Conservation (phyloP, 148 eudicot species). For the Rhododendron molle region DNA sequence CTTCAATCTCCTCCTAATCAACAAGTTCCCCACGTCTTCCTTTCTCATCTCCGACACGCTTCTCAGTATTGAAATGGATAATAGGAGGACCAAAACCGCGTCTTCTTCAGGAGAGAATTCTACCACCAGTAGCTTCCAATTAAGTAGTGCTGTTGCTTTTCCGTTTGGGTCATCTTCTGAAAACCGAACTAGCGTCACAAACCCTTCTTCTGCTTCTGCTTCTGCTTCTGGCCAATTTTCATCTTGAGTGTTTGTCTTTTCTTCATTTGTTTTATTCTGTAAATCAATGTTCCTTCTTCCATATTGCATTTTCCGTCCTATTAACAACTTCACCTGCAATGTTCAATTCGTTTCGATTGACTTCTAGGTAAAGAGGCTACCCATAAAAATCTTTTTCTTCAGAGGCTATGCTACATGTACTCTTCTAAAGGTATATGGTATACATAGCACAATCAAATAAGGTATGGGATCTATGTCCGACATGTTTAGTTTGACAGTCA, state of each 20-base stretch:
- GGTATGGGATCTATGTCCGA: neutral
- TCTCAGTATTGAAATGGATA: constrained; percentile 61
- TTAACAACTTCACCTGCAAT: constrained; percentile 59
- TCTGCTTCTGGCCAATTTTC: constrained; percentile 8
- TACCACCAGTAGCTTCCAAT: constrained; percentile 71
- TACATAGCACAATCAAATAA: neutral
- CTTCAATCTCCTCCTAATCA: constrained; percentile 58
- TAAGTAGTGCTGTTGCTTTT: constrained; percentile 84
- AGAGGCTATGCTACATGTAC: neutral
- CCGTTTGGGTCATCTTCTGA: constrained; percentile 77
- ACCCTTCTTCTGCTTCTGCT: constrained; percentile 64
- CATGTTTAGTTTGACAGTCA: neutral
- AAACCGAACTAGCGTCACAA: constrained; percentile 66
- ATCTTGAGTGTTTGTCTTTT: constrained; percentile 7
- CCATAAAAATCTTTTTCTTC: neutral
- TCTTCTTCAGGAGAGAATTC: constrained; percentile 89
- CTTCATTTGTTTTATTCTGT: constrained; percentile 7
- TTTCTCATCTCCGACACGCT: constrained; percentile 61
- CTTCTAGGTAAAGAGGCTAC: neutral
- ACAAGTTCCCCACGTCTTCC: constrained; percentile 69
- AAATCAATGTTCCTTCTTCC: constrained; percentile 20
- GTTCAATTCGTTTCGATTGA: neutral
- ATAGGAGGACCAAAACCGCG: constrained; percentile 60
- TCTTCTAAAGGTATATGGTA: neutral
- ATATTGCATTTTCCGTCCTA: constrained; percentile 75